Base-by-base conservation (phyloP, 768 basidiomycete genomes). In the Lactarius evosmus region DNA sequence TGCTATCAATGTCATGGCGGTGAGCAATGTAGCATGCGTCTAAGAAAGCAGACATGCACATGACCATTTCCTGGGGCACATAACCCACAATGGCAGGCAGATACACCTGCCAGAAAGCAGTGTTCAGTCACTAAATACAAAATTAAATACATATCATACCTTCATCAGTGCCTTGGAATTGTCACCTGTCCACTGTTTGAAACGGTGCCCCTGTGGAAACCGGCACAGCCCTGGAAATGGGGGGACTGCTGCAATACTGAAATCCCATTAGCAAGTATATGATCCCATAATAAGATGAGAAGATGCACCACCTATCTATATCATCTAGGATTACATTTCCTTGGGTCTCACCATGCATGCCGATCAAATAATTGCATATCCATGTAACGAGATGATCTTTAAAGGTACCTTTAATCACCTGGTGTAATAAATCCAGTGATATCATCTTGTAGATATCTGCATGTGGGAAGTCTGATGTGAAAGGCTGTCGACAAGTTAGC, bases 11-110 rank as follows among this genome's bases (percentile, higher is more conserved):
- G 12, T 46, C 40, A 0, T 58, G 19, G 6, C 30, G n/a, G 3
- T 22, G 30, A 25, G 32, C 14, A 11, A 58, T 58, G 71, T 41
- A 68, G 73, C 33, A 74, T 49, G 0, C 65, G 68, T 46, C 56
- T 2, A 58, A n/a, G n/a, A 58, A 46, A 0, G 56, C 30, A 2
- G 30, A 7, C 17, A 41, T 6, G 9, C 40, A 41, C 40, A 19
- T 7, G 9, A 41, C 41, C 19, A 44, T 34, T 11, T 34, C 34
- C 34, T 34, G 11, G 4, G 34, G 34, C 14, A 34, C 11, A 14
- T 34, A 9, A 12, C 34, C 34, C 11, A 34, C 11, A 34, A 34
- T 34, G n/a, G n/a, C n/a, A n/a, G n/a, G 41, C 19, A 44, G 19
- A 9, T 46, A 58, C 2, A 58, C 57, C 57, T 58, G 1, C 22